phyloP scores from a whole-genome alignment of 768 basidiomycete species.

The Mycena crocata region DNA sequence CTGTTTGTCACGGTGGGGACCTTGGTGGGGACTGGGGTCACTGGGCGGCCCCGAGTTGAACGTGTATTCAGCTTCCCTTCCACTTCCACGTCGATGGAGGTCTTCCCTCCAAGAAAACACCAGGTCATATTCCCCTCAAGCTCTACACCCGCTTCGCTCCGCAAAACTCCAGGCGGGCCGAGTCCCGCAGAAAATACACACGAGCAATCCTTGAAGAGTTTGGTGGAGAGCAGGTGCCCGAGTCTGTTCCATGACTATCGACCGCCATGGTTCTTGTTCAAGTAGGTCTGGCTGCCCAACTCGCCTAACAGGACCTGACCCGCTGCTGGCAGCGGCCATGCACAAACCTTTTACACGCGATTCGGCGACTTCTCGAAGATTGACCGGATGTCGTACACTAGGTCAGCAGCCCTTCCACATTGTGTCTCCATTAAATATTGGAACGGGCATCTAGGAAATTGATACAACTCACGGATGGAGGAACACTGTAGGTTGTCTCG shows the following conservation, averaged over 20 bases:
- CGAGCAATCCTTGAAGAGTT: slow-evolving; percentile 3
- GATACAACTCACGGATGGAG: neutral
- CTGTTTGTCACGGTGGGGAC: too few species aligned
- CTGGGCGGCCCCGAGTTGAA: too few species aligned
- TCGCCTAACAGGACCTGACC: neutral
- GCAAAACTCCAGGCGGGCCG: too few species aligned
- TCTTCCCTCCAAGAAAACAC: slow-evolving; percentile 8
- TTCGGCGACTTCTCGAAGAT: neutral
- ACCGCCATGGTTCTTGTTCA: slow-evolving; percentile 12
- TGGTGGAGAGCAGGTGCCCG: slow-evolving; percentile 11
- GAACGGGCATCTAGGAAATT: neutral
- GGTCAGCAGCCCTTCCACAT: neutral
- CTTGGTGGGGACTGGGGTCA: too few species aligned
- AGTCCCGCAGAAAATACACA: neutral
- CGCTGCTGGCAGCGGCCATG: slow-evolving; percentile 1
- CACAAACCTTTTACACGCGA: neutral
- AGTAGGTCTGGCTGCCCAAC: neutral
- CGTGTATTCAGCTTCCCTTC: too few species aligned
- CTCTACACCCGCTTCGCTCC: neutral
- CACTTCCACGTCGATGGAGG: slow-evolving; percentile 15
- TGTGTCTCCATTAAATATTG: neutral
- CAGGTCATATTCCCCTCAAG: neutral
- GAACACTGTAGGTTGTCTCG: slow-evolving; percentile 8
- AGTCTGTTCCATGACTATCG: slow-evolving; percentile 5
- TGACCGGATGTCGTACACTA: slow-evolving; percentile 10